Base-by-base conservation (phyloP, 116 monocot species). In the Dioscorea cayenensis region DNA sequence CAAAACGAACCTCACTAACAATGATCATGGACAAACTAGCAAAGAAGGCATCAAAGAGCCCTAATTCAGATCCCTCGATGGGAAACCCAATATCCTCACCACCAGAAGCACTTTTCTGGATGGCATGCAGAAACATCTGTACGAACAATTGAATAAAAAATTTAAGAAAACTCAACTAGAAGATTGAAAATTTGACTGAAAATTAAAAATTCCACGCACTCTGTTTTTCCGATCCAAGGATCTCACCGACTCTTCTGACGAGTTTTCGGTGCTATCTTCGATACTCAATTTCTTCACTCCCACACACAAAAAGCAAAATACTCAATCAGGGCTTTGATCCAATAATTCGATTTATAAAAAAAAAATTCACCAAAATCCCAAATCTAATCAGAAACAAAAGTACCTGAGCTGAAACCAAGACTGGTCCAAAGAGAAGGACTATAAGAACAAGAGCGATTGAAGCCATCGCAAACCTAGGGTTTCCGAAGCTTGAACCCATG, bases 21-120 rank as follows among this genome's bases (percentile, higher is more conserved):
- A 95, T 19, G 35, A 95, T 95, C 86, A 95, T 95, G 19, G 95
- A 95, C 8, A 95, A 73, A 79, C 95, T 95, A 10, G 95, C 89
- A 69, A 95, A 86, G 73, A 95, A 89, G n/a, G 95, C 95, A 70
- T 95, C 95, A 51, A 91, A 87, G 18, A 95, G 52, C 36, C 95
- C 95, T 50, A 80, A 68, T 1, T 83, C 89, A 49, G 63, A 36
- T 38, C 77, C 67, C 5, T 74, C 73, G 20, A 79, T 48, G 2
- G 60, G 74, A 20, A 82, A 36, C 0, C 49, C 82, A 36, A 19
- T 60, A n/a, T 51, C 75, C 21, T 36, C 73, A 51, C 23, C 62
- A 22, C 20, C 12, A 21, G 43, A 43, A 43, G 43, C 43, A 43
- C 72, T 76, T 64, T 66, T 81, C 64, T 49, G 37, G 13, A 73